Percentiles rank a stretch among this genome's conserved stretches.
Conservation (phyloP, 2,329 filamentous ascomycete genomes). For the Teratosphaeria destructans region DNA sequence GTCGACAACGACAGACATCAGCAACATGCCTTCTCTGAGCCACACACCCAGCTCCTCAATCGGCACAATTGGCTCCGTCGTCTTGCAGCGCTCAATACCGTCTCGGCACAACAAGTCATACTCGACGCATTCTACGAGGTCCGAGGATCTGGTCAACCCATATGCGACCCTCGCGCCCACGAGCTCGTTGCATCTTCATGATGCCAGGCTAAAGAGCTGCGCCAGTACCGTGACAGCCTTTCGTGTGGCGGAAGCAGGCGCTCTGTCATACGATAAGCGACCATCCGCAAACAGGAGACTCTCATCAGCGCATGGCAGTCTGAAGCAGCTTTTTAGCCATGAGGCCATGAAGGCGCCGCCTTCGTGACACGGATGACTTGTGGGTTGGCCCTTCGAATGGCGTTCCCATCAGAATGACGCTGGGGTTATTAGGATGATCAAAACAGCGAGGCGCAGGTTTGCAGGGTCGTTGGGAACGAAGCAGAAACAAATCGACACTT, state of each 20-base stretch:
- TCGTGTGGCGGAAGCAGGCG: conserved; percentile 18
- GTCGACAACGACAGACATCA: conserved; percentile 22
- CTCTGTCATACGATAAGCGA: conserved; percentile 16
- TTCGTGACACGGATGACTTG: not conserved
- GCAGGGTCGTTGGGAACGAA: not conserved
- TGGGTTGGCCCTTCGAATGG: not conserved
- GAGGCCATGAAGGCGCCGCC: conserved; percentile 23
- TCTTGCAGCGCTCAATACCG: conserved; percentile 31
- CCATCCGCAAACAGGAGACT: conserved; percentile 2
- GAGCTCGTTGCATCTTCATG: conserved; percentile 13
- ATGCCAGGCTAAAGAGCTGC: conserved; percentile 22
- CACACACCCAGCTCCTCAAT: conserved; percentile 37
- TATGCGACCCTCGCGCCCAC: conserved; percentile 18
- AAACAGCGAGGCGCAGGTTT: not conserved
- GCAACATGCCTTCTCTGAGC: conserved; percentile 34
- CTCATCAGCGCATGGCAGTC: conserved; percentile 11
- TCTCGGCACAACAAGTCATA: conserved; percentile 32
- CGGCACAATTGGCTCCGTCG: conserved; percentile 31
- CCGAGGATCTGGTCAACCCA: conserved; percentile 34
- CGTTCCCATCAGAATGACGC: not conserved
- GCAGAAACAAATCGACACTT: not conserved
- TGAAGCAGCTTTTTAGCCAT: conserved; percentile 26
- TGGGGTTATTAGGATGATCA: not conserved
- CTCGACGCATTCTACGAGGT: conserved; percentile 25
- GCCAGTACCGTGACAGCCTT: conserved; percentile 23